Evolutionary conservation across 2,329 filamentous ascomycete genomes (phyloP).

Genomic region (Aspergillus ruber): DNA sequence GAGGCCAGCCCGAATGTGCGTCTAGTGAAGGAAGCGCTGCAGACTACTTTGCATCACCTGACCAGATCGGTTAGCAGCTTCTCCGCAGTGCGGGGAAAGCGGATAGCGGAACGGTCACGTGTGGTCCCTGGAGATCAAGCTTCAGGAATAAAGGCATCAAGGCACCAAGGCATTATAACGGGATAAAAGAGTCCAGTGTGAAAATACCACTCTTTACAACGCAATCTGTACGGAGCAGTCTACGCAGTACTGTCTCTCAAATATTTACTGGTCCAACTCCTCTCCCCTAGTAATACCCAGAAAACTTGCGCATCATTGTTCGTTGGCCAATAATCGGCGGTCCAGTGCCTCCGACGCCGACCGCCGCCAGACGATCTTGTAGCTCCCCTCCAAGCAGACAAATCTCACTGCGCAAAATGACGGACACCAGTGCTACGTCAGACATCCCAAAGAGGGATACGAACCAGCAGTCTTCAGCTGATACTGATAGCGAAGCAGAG

Average conservation of each 20-base stretch:
- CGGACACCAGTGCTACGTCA: neutral
- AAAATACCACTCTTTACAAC: too few species aligned
- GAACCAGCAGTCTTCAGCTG: constrained; percentile 8
- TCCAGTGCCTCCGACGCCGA: neutral
- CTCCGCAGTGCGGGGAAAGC: neutral
- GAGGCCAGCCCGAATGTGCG: neutral
- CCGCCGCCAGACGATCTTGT: too few species aligned
- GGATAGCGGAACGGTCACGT: neutral
- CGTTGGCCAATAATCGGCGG: neutral
- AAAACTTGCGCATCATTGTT: neutral
- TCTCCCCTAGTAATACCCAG: neutral
- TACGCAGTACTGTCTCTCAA: too few species aligned
- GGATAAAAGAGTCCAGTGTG: neutral
- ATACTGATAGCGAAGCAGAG: constrained; percentile 30
- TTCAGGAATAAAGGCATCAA: neutral
- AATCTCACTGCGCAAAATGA: neutral
- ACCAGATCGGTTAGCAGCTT: neutral
- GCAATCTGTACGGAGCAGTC: too few species aligned
- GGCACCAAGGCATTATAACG: neutral
- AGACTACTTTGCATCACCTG: neutral
- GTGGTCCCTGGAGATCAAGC: neutral
- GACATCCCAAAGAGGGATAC: neutral
- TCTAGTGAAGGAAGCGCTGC: neutral
- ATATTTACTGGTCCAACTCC: too few species aligned
- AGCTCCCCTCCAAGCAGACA: neutral